Percentiles rank a stretch among this genome's conserved stretches.
These are phyloP conservation scores for Kwoniella heveanensis DNA, from an alignment of 768 basidiomycete species.

Conservation along the genomic window DNA sequence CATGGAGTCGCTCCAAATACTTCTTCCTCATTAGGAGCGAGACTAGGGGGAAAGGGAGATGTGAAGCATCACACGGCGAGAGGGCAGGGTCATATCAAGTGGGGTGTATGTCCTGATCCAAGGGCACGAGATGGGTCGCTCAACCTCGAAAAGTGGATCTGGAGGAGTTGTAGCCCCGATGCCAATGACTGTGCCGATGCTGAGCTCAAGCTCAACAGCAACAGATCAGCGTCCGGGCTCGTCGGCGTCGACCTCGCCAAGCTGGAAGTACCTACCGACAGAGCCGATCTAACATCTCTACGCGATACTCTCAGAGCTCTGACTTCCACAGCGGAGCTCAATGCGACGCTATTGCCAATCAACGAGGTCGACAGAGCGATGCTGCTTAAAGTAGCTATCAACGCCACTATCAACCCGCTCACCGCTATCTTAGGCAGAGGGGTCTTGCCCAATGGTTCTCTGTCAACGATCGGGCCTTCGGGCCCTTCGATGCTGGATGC, in stretches of 20 bases:
- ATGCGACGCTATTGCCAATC: slow-evolving; percentile 68
- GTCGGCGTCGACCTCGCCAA: slow-evolving; percentile 53
- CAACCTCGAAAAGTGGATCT: slow-evolving; percentile 46
- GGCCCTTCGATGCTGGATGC: slow-evolving; percentile 5
- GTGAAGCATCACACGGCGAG: slow-evolving; percentile 13
- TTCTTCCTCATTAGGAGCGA: too few species aligned
- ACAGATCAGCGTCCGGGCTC: slow-evolving; percentile 7
- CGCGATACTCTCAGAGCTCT: slow-evolving; percentile 71
- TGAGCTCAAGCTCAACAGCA: too few species aligned
- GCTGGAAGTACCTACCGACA: slow-evolving; percentile 8
- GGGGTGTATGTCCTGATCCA: slow-evolving; percentile 70
- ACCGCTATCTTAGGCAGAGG: slow-evolving; percentile 69
- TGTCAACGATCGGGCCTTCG: slow-evolving; percentile 54
- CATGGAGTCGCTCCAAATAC: slow-evolving; percentile 68
- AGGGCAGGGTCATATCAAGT: slow-evolving; percentile 65
- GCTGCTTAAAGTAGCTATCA: slow-evolving; percentile 78
- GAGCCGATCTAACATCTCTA: slow-evolving; percentile 63
- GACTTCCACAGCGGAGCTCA: slow-evolving; percentile 62
- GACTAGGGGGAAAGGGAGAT: slow-evolving; percentile 20
- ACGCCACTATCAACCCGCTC: slow-evolving; percentile 80
- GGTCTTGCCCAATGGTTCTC: slow-evolving; percentile 71
- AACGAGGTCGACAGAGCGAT: slow-evolving; percentile 68
- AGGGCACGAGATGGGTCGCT: slow-evolving; percentile 31
- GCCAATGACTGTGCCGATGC: too few species aligned
- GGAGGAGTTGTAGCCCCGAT: too few species aligned